Evolutionary conservation across 768 basidiomycete genomes (phyloP).

Genomic region (Chlorophyllum brunneum): DNA sequence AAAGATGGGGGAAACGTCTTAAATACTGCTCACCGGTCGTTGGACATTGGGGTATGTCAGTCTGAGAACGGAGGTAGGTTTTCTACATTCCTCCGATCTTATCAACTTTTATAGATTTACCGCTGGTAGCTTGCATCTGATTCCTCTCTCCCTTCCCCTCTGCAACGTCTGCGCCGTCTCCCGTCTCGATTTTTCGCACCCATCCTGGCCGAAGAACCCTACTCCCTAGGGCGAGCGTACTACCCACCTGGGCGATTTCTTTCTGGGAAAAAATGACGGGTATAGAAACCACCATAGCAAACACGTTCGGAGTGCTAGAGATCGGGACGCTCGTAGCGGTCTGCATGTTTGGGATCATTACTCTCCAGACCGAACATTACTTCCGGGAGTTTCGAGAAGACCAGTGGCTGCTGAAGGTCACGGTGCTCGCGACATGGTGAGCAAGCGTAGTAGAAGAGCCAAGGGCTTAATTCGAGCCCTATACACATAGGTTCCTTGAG

Average conservation of each 20-base stretch:
- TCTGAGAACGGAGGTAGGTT: neutral
- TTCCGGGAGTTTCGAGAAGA: conserved; percentile 13
- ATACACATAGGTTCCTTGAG: conserved; percentile 17
- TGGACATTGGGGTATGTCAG: neutral
- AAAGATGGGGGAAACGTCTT: neutral
- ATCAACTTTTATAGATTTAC: neutral
- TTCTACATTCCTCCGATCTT: neutral
- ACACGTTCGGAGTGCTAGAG: conserved; percentile 17
- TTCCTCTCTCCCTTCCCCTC: neutral
- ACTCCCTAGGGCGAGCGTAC: neutral
- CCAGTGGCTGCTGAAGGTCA: neutral
- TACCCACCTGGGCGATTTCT: neutral
- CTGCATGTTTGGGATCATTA: conserved; percentile 17
- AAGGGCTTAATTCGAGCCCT: neutral
- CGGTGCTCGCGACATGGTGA: neutral
- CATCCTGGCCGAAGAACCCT: too few relatives aligned
- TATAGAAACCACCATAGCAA: neutral
- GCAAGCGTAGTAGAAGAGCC: too few relatives aligned
- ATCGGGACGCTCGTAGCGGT: conserved; percentile 17
- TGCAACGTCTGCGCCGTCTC: too few relatives aligned
- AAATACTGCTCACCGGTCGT: neutral
- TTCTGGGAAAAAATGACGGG: neutral
- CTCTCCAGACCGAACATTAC: conserved; percentile 15
- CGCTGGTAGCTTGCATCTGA: neutral
- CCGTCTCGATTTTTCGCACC: too few relatives aligned